Conservation (phyloP, 2,329 filamentous ascomycete genomes). For the Escovopsis sp. region DNA sequence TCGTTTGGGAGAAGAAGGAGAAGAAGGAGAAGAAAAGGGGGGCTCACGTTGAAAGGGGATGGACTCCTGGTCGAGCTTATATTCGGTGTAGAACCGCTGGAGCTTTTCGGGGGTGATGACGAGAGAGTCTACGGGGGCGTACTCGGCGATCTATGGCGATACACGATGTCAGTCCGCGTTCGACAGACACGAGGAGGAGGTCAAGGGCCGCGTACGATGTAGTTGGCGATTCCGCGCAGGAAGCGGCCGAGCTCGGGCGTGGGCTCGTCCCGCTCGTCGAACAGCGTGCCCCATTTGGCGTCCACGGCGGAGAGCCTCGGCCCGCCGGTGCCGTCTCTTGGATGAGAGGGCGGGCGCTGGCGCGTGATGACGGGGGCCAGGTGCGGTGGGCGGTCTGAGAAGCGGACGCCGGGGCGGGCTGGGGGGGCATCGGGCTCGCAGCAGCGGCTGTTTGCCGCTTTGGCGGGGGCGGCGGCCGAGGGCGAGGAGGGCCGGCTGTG, state of each 20-base stretch:
- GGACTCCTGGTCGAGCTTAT: slow-evolving; percentile 47
- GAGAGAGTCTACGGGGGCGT: slow-evolving; percentile 24
- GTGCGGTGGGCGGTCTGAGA: slow-evolving; percentile 15
- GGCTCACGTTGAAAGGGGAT: slow-evolving; percentile 54
- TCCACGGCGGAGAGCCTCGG: slow-evolving; percentile 35
- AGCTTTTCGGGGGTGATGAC: slow-evolving; percentile 67
- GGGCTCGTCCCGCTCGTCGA: slow-evolving; percentile 50
- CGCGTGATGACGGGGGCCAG: slow-evolving; percentile 5
- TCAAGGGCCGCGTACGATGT: slow-evolving; percentile 41
- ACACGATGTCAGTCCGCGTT: no score
- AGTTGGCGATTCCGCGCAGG: slow-evolving; percentile 56
- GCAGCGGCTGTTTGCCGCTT: not conserved
- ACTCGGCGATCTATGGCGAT: slow-evolving; percentile 14
- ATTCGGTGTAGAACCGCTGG: slow-evolving; percentile 55
- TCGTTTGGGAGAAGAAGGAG: not conserved
- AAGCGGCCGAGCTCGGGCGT: slow-evolving; percentile 57
- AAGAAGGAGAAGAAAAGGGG: not conserved
- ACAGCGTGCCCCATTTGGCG: slow-evolving; percentile 62
- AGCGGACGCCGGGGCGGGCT: slow-evolving; percentile 16
- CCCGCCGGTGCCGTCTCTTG: not conserved
- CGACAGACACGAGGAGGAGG: no score
- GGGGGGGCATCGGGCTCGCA: not conserved
- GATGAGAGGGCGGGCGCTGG: not conserved
- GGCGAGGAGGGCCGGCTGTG: not conserved
- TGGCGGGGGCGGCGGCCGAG: not conserved